Percentiles rank a stretch among this genome's conserved stretches.
These are phyloP conservation scores for Loxodes magnus DNA, from an alignment of 73 alveolate genomes.

Conservation along the genomic window DNA sequence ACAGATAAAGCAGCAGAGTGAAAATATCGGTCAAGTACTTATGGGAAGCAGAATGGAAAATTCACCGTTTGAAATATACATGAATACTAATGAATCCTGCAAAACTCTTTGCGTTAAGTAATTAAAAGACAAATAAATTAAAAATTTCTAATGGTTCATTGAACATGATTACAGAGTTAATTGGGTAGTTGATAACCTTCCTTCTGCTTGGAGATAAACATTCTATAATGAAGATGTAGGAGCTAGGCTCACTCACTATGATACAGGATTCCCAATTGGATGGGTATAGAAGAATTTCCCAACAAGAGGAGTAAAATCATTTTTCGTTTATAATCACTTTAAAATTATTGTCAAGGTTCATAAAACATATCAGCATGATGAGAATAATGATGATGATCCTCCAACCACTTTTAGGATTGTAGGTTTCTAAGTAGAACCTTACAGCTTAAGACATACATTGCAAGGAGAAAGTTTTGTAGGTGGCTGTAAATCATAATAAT, in stretches of 20 bases:
- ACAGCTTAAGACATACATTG: background rate
- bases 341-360: constrained; percentile 3
- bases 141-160: constrained; percentile 8
- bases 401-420: background rate
- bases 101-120: background rate
- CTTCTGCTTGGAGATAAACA: constrained; percentile 7
- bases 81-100: background rate
- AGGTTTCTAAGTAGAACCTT: constrained; percentile 11
- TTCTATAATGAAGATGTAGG: background rate
- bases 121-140: background rate
- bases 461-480: background rate
- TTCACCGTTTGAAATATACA: background rate
- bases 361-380: background rate
- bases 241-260: background rate
- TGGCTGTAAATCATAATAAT: background rate
- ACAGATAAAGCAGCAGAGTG: background rate
- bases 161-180: constrained; percentile 4
- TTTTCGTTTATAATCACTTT: constrained; percentile 4
- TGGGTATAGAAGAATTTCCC: background rate
- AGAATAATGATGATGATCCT: background rate
- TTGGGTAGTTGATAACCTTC: constrained; percentile 14
- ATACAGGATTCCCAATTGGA: constrained; percentile 7
- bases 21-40: constrained; percentile 4
- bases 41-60: constrained; percentile 2
- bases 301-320: background rate